Percentiles rank a stretch among this genome's conserved stretches.
phyloP scores from a whole-genome alignment of 352 stramenopile species.

The Peronospora destructor region DNA sequence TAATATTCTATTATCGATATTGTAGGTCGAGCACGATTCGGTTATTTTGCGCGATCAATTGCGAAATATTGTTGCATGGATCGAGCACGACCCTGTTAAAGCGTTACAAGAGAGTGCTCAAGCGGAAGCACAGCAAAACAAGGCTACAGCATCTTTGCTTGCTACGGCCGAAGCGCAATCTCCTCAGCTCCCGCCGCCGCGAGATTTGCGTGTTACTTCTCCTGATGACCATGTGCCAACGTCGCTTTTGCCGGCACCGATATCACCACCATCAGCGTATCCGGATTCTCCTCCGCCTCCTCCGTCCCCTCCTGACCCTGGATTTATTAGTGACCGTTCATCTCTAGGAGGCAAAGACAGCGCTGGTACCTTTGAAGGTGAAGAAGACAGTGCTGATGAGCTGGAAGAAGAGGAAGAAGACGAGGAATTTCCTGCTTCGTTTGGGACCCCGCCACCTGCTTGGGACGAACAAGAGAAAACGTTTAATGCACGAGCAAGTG shows the following conservation, averaged over 20 bases:
- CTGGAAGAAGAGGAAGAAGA: conserved; percentile 65
- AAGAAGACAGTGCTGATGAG: conserved; percentile 6
- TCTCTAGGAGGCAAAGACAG: conserved; percentile 2
- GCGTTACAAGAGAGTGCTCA: conserved; percentile 38
- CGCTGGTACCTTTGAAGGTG: conserved; percentile 7
- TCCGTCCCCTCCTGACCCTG: conserved; percentile 25
- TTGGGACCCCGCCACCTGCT: conserved; percentile 26
- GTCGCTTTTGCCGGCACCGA: conserved; percentile 3
- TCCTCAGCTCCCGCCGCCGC: conserved; percentile 13
- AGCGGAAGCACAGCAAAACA: conserved; percentile 25
- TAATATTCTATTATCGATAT: not conserved
- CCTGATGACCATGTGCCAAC: not conserved
- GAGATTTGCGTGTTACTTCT: conserved; percentile 15
- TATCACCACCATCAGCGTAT: conserved; percentile 15
- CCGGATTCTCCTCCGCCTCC: conserved; percentile 31
- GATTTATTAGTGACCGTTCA: conserved; percentile 9
- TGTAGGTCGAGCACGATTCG: conserved; percentile 70
- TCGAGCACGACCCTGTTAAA: conserved; percentile 51
- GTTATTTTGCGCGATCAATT: conserved; percentile 57
- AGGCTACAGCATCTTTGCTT: conserved; percentile 13
- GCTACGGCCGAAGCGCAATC: conserved; percentile 8
- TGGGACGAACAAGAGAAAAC: conserved; percentile 20
- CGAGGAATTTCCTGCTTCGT: conserved; percentile 61
- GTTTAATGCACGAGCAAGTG: conserved; percentile 59
- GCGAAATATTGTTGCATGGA: conserved; percentile 62